These are phyloP conservation scores for Neospora caninum DNA, from an alignment of 169 alveolate species.

Conservation along the genomic window DNA sequence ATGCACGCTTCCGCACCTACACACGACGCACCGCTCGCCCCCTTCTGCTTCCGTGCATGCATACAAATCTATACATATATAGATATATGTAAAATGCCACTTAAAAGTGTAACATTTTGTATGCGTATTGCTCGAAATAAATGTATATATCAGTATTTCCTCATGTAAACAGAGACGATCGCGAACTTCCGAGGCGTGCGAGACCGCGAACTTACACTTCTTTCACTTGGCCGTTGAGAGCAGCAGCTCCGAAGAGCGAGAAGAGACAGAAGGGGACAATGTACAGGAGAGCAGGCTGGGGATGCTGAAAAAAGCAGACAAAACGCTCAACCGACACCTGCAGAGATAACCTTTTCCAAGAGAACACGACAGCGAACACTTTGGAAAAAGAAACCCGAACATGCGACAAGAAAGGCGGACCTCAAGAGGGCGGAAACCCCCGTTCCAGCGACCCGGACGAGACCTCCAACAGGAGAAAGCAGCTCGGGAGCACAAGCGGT, in stretches of 20 bases:
- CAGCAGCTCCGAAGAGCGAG: constrained; percentile 73
- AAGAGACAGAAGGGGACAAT: constrained; percentile 90
- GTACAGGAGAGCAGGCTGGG: constrained; percentile 96
- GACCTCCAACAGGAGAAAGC: too few species aligned
- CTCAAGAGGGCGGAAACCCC: too few species aligned
- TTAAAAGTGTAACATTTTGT: too few species aligned
- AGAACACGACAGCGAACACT: neutral
- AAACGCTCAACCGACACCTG: neutral
- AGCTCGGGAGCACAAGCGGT: too few species aligned
- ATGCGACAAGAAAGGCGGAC: too few species aligned
- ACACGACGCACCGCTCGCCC: neutral
- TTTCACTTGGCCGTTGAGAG: constrained; percentile 69
- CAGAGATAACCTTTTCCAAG: neutral
- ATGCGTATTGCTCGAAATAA: too few species aligned
- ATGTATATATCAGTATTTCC: too few species aligned
- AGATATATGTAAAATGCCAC: constrained; percentile 16
- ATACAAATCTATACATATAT: neutral
- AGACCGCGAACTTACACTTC: constrained; percentile 62
- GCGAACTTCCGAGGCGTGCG: too few species aligned
- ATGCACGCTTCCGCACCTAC: neutral
- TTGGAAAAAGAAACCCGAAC: neutral
- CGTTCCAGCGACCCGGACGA: too few species aligned
- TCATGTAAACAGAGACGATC: too few species aligned
- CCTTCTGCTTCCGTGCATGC: neutral
- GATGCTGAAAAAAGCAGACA: constrained; percentile 52